A percentile compares a stretch with the other conserved stretches of the same genome.
phyloP scores from a whole-genome alignment of 805 yeast species.

The Starmerella floricola region DNA sequence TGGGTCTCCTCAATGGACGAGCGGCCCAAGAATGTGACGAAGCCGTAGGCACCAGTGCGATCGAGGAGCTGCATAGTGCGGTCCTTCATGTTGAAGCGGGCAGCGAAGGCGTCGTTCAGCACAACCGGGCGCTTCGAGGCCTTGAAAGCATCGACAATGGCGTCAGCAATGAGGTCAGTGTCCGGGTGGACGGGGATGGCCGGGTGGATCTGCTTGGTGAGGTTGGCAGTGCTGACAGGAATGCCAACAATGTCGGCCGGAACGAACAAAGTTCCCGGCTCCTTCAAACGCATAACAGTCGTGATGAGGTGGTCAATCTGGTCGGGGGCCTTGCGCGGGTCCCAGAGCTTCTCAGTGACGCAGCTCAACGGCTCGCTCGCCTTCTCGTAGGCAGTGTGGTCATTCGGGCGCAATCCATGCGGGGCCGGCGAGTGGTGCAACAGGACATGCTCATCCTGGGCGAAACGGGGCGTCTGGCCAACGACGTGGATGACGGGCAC shows the following conservation, averaged over 20 bases:
- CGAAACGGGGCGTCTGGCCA: slow-evolving; percentile 48
- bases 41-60: slow-evolving; percentile 43
- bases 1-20: slow-evolving; percentile 60
- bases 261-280: slow-evolving; percentile 73
- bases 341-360: slow-evolving; percentile 39
- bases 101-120: slow-evolving; percentile 57
- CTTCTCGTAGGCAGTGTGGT: slow-evolving; percentile 54
- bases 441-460: slow-evolving; percentile 28
- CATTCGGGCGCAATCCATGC: slow-evolving; percentile 36
- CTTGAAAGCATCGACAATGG: slow-evolving; percentile 42
- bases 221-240: slow-evolving; percentile 30
- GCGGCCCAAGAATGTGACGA: slow-evolving; percentile 56
- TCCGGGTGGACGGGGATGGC: slow-evolving; percentile 23
- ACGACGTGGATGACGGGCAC: slow-evolving; percentile 75
- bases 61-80: slow-evolving; percentile 39
- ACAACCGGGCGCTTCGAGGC: slow-evolving; percentile 48
- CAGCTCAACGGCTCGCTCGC: slow-evolving; percentile 50
- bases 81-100: slow-evolving; percentile 35
- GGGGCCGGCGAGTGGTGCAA: slow-evolving; percentile 33
- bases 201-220: slow-evolving; percentile 29
- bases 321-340: slow-evolving; percentile 37
- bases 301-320: slow-evolving; percentile 59
- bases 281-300: slow-evolving; percentile 42
- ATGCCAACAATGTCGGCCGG: slow-evolving; percentile 57
- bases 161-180: slow-evolving; percentile 32